Percentiles rank a stretch among this genome's conserved stretches.
Conservation (phyloP, 2,329 filamentous ascomycete species). For the Thielaviopsis populi region DNA sequence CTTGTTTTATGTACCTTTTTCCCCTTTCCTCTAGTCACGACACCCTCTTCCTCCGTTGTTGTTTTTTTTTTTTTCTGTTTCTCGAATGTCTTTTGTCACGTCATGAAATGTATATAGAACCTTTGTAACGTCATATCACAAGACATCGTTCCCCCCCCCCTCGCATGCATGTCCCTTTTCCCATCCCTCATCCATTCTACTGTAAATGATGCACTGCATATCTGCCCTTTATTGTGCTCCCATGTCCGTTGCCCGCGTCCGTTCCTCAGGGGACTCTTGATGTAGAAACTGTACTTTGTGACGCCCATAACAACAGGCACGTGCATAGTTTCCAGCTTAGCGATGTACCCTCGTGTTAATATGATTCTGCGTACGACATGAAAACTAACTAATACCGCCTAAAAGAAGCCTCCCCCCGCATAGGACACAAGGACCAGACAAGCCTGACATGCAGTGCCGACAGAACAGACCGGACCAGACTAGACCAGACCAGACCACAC, state of each 20-base stretch:
- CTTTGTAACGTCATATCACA: slow-evolving; percentile 16
- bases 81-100: slow-evolving; percentile 13
- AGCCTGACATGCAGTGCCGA: too few relatives aligned
- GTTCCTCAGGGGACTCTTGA: too few relatives aligned
- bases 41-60: slow-evolving; percentile 3
- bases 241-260: too few relatives aligned
- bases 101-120: slow-evolving; percentile 17
- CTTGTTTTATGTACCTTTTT: slow-evolving; percentile 1
- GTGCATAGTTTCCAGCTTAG: too few relatives aligned
- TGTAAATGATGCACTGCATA: neutral
- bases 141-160: slow-evolving; percentile 6
- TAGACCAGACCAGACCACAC: too few relatives aligned
- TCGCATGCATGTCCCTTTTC: neutral
- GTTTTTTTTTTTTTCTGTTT: slow-evolving; percentile 5
- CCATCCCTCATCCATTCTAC: neutral
- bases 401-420: neutral
- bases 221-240: neutral
- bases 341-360: too few relatives aligned
- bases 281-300: too few relatives aligned
- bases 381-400: neutral
- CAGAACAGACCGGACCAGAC: too few relatives aligned
- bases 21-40: neutral
- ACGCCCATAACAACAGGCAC: too few relatives aligned
- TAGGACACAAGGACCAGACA: too few relatives aligned
- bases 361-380: neutral